Evolutionary conservation across 257 asterid genomes (phyloP).

Genomic region (Plantago major): DNA sequence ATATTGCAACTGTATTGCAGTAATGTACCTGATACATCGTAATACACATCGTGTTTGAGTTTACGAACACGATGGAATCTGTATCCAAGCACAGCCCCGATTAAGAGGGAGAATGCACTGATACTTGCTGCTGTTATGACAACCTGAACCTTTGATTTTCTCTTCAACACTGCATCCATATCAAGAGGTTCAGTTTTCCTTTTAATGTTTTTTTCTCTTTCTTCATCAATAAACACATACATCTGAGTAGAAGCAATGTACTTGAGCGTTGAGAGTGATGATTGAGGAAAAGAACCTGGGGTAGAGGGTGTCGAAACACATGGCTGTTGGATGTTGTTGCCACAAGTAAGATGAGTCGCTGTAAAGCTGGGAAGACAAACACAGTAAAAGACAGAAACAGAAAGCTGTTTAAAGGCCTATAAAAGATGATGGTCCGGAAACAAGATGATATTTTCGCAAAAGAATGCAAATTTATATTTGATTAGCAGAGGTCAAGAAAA

Average conservation of each 20-base stretch:
- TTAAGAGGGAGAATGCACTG: conserved; percentile 51
- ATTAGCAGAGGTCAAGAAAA: background rate
- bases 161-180: conserved; percentile 43
- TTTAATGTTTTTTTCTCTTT: background rate
- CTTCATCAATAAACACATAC: background rate
- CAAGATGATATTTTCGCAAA: background rate
- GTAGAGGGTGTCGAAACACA: conserved; percentile 61
- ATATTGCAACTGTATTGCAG: background rate
- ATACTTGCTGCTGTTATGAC: conserved; percentile 52
- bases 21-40: conserved; percentile 64
- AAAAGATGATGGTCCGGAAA: background rate
- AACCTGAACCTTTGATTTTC: conserved; percentile 52
- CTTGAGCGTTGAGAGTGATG: background rate
- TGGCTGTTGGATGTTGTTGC: conserved; percentile 53
- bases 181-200: conserved; percentile 3
- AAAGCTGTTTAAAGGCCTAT: background rate
- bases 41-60: conserved; percentile 37
- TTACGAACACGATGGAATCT: conserved; percentile 35
- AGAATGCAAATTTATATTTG: background rate
- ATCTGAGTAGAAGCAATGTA: conserved; percentile 5
- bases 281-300: conserved; percentile 37
- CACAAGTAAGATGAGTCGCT: conserved; percentile 64
- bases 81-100: conserved; percentile 50
- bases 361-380: conserved; percentile 53
- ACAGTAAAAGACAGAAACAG: conserved; percentile 1